Percentiles rank a stretch among this genome's conserved stretches.
phyloP scores from a whole-genome alignment of 2,329 filamentous ascomycete genomes.

The Didymellaceae sp. region DNA sequence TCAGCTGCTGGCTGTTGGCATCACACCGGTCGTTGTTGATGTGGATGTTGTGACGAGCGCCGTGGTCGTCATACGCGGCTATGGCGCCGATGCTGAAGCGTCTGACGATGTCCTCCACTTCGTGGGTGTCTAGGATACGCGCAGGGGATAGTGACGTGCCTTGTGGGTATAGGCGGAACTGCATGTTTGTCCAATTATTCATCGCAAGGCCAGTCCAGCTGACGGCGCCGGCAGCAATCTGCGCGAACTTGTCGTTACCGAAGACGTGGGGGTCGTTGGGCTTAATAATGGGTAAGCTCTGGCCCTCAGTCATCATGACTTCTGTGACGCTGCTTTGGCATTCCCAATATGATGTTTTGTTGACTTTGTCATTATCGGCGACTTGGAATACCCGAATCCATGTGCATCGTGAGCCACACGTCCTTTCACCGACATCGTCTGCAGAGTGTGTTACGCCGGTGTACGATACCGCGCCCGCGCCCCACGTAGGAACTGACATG shows the following conservation, averaged over 20 bases:
- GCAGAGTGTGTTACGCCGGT: no score
- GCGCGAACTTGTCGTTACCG: slow-evolving; percentile 33
- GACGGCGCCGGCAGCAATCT: slow-evolving; percentile 39
- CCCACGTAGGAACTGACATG: neutral
- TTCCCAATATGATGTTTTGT: neutral
- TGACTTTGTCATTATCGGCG: neutral
- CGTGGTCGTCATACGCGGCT: slow-evolving; percentile 45
- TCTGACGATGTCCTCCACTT: slow-evolving; percentile 34
- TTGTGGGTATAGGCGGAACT: slow-evolving; percentile 29
- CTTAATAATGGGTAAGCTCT: slow-evolving; percentile 21
- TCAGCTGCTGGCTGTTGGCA: slow-evolving; percentile 35
- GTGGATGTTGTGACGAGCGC: slow-evolving; percentile 30
- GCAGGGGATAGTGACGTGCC: slow-evolving; percentile 37
- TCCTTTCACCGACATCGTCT: no score
- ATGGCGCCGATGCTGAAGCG: slow-evolving; percentile 41
- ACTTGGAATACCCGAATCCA: slow-evolving; percentile 14
- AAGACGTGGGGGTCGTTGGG: slow-evolving; percentile 26
- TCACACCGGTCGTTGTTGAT: slow-evolving; percentile 16
- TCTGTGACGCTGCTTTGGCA: slow-evolving; percentile 3
- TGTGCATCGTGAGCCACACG: neutral
- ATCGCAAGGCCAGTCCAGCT: slow-evolving; percentile 37
- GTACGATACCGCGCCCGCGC: neutral
- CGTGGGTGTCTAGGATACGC: neutral
- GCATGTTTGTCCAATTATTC: slow-evolving; percentile 15
- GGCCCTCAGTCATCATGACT: neutral